These are phyloP conservation scores for Arachis monticola DNA, from an alignment of 331 rosid species.

Conservation along the genomic window DNA sequence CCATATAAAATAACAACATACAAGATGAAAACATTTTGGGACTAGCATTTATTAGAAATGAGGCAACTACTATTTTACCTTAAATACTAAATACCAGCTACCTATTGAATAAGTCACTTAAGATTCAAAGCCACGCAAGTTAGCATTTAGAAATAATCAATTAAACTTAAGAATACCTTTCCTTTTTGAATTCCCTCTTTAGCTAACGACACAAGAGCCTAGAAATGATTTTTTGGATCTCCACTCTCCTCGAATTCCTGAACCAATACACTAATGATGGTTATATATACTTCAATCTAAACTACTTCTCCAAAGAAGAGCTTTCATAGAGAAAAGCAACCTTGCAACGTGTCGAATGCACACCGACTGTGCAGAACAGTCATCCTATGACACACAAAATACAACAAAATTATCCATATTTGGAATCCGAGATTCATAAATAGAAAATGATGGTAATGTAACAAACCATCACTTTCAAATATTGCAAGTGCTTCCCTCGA, in stretches of 20 bases:
- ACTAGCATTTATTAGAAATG: slow-evolving; percentile 1
- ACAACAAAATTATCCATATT: slow-evolving; percentile 31
- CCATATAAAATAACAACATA: slow-evolving; percentile 5
- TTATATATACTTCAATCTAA: slow-evolving; percentile 40
- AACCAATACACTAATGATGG: slow-evolving; percentile 40
- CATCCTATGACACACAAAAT: slow-evolving; percentile 57
- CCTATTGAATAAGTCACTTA: slow-evolving; percentile 17
- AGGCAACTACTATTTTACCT: slow-evolving; percentile 7
- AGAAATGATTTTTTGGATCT: slow-evolving; percentile 88
- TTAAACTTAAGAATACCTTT: slow-evolving; percentile 59
- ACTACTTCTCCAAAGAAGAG: slow-evolving; percentile 17
- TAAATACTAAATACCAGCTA: not conserved
- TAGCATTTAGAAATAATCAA: slow-evolving; percentile 14
- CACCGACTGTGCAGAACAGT: slow-evolving; percentile 94
- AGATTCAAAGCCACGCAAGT: not conserved
- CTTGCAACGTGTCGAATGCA: slow-evolving; percentile 98
- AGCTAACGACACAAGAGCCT: slow-evolving; percentile 80
- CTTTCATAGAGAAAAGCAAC: slow-evolving; percentile 48
- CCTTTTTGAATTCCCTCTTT: slow-evolving; percentile 94
- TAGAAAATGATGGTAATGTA: not conserved
- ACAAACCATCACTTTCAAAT: slow-evolving; percentile 78
- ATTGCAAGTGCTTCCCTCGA: slow-evolving; percentile 88
- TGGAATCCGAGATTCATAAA: slow-evolving; percentile 24
- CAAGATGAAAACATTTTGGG: slow-evolving; percentile 1
- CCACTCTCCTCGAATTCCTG: slow-evolving; percentile 93